Percentiles rank a stretch among this genome's conserved stretches.
These are phyloP conservation scores for Aureobasidium mangrovei DNA, from an alignment of 2,329 filamentous ascomycete species.

Conservation along the genomic window DNA sequence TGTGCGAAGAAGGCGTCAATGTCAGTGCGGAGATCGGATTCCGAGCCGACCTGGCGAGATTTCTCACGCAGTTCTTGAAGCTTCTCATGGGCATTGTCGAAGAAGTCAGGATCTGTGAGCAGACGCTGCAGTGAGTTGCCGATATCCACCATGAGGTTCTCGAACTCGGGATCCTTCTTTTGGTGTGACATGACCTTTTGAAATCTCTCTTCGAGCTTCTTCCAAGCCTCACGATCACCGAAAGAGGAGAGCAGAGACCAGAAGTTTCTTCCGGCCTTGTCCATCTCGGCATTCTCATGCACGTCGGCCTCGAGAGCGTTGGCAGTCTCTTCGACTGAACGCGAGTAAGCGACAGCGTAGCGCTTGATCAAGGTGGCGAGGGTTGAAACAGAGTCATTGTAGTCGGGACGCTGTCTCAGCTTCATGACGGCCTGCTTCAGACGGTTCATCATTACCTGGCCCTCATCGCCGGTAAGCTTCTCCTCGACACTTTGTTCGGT, in stretches of 20 bases:
- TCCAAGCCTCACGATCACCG: slow-evolving; percentile 65
- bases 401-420: slow-evolving; percentile 68
- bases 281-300: slow-evolving; percentile 62
- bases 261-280: slow-evolving; percentile 67
- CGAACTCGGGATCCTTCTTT: slow-evolving; percentile 71
- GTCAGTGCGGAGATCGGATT: slow-evolving; percentile 62
- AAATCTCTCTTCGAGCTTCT: slow-evolving; percentile 60
- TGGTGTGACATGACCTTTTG: slow-evolving; percentile 64
- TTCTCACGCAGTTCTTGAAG: slow-evolving; percentile 51
- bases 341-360: slow-evolving; percentile 70
- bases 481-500: slow-evolving; percentile 63
- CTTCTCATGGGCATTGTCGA: slow-evolving; percentile 63
- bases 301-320: slow-evolving; percentile 61
- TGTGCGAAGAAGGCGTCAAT: slow-evolving; percentile 64
- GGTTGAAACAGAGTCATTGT: slow-evolving; percentile 76
- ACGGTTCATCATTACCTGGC: slow-evolving; percentile 62
- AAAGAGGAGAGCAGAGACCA: slow-evolving; percentile 76
- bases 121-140: slow-evolving; percentile 70
- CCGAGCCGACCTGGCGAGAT: slow-evolving; percentile 49
- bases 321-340: slow-evolving; percentile 58
- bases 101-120: slow-evolving; percentile 77
- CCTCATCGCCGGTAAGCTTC: slow-evolving; percentile 64
- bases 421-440: slow-evolving; percentile 68
- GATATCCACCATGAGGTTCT: slow-evolving; percentile 64
- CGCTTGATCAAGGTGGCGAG: slow-evolving; percentile 66